These are phyloP conservation scores for Hypoxylon lenormandii DNA, from an alignment of 495 filamentous ascomycete genomes.

Conservation along the genomic window DNA sequence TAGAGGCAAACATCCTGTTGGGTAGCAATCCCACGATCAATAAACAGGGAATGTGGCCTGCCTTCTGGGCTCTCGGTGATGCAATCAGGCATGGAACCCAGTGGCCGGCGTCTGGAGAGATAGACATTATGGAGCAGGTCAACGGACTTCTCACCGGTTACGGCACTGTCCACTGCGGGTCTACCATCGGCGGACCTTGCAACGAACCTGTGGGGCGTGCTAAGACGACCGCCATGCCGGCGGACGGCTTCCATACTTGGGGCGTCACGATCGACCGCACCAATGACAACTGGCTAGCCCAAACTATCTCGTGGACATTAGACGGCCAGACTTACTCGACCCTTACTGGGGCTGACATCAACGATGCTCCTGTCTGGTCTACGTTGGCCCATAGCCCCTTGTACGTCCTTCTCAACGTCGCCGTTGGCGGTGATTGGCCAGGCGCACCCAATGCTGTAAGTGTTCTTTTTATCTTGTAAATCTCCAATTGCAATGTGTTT, in stretches of 20 bases:
- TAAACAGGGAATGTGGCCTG: constrained; percentile 67
- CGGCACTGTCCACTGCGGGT: constrained; percentile 65
- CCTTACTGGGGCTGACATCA: constrained; percentile 56
- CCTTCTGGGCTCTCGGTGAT: constrained; percentile 67
- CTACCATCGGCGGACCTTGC: constrained; percentile 57
- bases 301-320: constrained; percentile 61
- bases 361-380: constrained; percentile 59
- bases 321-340: constrained; percentile 58
- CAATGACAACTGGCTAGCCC: constrained; percentile 55
- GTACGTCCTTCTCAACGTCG: constrained; percentile 63
- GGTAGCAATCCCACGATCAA: constrained; percentile 48
- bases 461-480: constrained; percentile 3
- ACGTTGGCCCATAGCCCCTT: constrained; percentile 61
- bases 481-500: constrained; percentile 35
- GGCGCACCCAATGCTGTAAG: constrained; percentile 52
- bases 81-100: constrained; percentile 60
- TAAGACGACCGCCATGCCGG: constrained; percentile 47
- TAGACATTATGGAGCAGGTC: constrained; percentile 66
- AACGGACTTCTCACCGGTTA: constrained; percentile 59
- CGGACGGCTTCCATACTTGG: constrained; percentile 62
- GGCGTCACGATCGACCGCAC: constrained; percentile 59
- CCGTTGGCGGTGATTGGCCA: constrained; percentile 63
- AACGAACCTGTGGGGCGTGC: constrained; percentile 59
- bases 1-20: constrained; percentile 58
- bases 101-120: constrained; percentile 66